Conservation (phyloP, 352 stramenopile species). For the Plasmopara halstedii region DNA sequence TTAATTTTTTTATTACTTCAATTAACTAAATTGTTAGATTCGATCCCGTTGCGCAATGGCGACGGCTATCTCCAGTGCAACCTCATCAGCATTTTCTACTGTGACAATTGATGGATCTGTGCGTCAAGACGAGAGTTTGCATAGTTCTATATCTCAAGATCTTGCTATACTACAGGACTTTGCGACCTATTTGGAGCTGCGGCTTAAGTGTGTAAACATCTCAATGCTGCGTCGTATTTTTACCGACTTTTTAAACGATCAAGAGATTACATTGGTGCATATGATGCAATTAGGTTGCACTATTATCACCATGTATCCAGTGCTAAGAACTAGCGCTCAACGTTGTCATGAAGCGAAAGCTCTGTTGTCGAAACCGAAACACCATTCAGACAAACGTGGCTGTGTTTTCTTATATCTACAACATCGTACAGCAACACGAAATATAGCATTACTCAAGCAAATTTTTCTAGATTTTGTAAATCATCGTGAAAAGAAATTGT, state of each 20-base stretch:
- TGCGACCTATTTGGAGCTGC: slow-evolving; percentile 39
- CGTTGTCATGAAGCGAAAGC: slow-evolving; percentile 3
- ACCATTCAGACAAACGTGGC: slow-evolving; percentile 1
- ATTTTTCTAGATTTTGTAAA: slow-evolving; percentile 32
- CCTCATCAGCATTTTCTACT: slow-evolving; percentile 4
- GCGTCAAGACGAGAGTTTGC: slow-evolving; percentile 15
- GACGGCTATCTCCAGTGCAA: no score
- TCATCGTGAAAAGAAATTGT: slow-evolving; percentile 16
- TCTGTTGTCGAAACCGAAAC: slow-evolving; percentile 31
- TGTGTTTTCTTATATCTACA: slow-evolving; percentile 38
- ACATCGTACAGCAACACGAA: slow-evolving; percentile 27
- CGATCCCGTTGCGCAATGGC: no score
- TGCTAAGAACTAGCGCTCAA: slow-evolving; percentile 7
- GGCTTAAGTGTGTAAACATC: slow-evolving; percentile 38
- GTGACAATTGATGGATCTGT: slow-evolving; percentile 24
- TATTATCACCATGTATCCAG: slow-evolving; percentile 37
- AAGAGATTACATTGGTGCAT: slow-evolving; percentile 34
- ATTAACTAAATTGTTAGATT: no score
- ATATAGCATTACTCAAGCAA: slow-evolving; percentile 30
- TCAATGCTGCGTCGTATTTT: slow-evolving; percentile 45
- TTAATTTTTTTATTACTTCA: no score
- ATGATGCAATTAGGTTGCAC: slow-evolving; percentile 29
- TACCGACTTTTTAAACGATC: slow-evolving; percentile 41
- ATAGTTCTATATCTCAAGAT: slow-evolving; percentile 21
- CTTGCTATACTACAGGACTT: slow-evolving; percentile 44